Conservation (phyloP, 306 rosid genomes). For the Ochetophila trinervis region DNA sequence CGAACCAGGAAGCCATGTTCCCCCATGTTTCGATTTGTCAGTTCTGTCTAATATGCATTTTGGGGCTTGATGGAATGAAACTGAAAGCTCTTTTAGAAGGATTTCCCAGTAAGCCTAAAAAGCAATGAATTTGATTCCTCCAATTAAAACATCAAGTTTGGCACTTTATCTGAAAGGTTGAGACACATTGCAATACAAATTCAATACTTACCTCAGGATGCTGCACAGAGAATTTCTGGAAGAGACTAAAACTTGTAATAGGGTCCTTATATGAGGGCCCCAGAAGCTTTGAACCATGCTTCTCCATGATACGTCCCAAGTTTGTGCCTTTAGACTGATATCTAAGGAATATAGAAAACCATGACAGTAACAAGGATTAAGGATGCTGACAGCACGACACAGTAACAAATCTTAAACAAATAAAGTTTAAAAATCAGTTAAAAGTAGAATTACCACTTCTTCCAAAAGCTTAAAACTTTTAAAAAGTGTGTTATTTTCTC, state of each 20-base stretch:
- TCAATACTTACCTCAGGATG: conserved; percentile 53
- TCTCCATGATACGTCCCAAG: conserved; percentile 70
- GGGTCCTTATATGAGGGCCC: conserved; percentile 73
- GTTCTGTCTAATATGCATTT: conserved; percentile 55
- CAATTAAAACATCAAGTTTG: not conserved
- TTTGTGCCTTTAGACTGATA: conserved; percentile 46
- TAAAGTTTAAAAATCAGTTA: not conserved
- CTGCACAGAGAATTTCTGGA: conserved; percentile 51
- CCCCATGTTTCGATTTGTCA: conserved; percentile 47
- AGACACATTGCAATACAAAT: not conserved
- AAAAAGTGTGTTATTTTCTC: too few relatives aligned
- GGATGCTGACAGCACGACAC: not conserved
- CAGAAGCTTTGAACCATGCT: conserved; percentile 52
- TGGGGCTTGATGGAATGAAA: conserved; percentile 54
- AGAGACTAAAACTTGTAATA: conserved; percentile 57
- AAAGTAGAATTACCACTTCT: too few relatives aligned
- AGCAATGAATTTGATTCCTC: not conserved
- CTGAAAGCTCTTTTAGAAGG: conserved; percentile 60
- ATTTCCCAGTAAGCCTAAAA: conserved; percentile 75
- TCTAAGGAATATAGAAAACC: conserved; percentile 29
- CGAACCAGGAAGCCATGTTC: conserved; percentile 72
- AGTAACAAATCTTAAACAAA: too few relatives aligned
- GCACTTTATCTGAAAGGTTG: not conserved
- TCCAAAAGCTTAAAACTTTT: too few relatives aligned
- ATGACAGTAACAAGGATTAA: not conserved